A percentile compares a stretch with the other conserved stretches of the same genome.
These are phyloP conservation scores for Alternaria infectoria DNA, from an alignment of 2,329 filamentous ascomycete genomes.

Conservation along the genomic window DNA sequence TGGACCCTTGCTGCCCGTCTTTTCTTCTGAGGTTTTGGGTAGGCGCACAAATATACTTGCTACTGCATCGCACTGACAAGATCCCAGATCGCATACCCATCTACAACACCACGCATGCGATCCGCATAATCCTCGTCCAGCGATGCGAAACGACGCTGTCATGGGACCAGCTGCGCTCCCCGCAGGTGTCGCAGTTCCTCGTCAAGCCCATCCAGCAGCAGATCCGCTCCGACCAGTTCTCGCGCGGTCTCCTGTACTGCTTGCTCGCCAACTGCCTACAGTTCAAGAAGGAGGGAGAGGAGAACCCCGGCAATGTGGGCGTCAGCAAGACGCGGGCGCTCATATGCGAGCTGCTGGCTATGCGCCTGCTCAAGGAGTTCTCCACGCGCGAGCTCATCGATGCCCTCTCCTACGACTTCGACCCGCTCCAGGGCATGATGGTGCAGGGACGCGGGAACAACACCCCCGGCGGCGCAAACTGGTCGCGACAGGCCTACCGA, in stretches of 20 bases:
- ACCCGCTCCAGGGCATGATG: constrained; percentile 82
- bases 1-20: constrained; percentile 49
- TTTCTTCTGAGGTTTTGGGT: constrained; percentile 49
- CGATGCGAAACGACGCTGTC: constrained; percentile 90
- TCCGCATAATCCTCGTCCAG: constrained; percentile 81
- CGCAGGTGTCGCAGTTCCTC: constrained; percentile 93
- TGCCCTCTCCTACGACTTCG: constrained; percentile 92
- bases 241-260: constrained; percentile 83
- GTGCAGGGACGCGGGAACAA: constrained; percentile 48
- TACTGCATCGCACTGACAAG: constrained; percentile 35
- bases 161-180: constrained; percentile 95
- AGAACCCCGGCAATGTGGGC: constrained; percentile 82
- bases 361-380: constrained; percentile 89
- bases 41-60: constrained; percentile 10
- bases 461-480: constrained; percentile 33
- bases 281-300: constrained; percentile 84
- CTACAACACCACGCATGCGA: constrained; percentile 88
- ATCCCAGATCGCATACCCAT: constrained; percentile 78
- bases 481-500: constrained; percentile 47
- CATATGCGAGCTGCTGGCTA: constrained; percentile 88
- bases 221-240: constrained; percentile 82
- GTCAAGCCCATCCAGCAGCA: constrained; percentile 94
- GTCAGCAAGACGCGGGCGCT: constrained; percentile 83
- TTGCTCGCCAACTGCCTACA: constrained; percentile 93
- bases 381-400: constrained; percentile 89